Base-by-base conservation (phyloP, 305 asterid species). In the Solanum hybrid region DNA sequence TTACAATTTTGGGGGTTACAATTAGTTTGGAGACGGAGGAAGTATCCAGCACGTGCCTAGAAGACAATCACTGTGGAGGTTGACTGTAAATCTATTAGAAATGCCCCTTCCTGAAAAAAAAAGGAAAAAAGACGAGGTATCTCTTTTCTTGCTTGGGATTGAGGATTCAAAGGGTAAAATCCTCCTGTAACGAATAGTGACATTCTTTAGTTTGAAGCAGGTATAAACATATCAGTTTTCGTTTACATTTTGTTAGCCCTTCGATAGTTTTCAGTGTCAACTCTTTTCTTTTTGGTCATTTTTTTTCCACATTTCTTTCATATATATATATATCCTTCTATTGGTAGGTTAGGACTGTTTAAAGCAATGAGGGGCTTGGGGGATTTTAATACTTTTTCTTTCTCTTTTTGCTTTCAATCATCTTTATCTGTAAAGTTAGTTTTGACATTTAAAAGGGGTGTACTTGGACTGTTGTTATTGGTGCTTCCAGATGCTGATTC, bases 401-500 rank as follows among this genome's bases (percentile, higher is more conserved):
- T 15, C 72, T 37, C 31, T 45, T 75, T 87, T 8, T 31, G 38
- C 29, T 61, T 51, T 27, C 41, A 51, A 84, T 84, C 88, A 41
- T 51, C 22, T 84, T 84, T 5, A 29, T 84, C 77, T 27, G 29
- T 80, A 61, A 32, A 85, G 88, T 61, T 57, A 85, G 41, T 82
- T 26, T 87, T 89, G 88, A 95, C 94, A 87, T 77, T 96, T 91
- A 93, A 92, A 93, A 95, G 12, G 20, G 31, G 22, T 32, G 78
- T 45, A 85, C 13, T 51, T 85, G 78, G 45, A 85, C 78, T 85
- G 51, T 31, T 84, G 51, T 85, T 32, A 85, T 85, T 85, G 88
- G 88, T 85, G 88, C 78, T 85, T 85, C 88, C 73, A 51, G 88
- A 84, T 51, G 31, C 88, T 83, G 88, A 32, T 14, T 45, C 76